phyloP scores from a whole-genome alignment of 345 rosid genomes.

The Eucalyptus decipiens region DNA sequence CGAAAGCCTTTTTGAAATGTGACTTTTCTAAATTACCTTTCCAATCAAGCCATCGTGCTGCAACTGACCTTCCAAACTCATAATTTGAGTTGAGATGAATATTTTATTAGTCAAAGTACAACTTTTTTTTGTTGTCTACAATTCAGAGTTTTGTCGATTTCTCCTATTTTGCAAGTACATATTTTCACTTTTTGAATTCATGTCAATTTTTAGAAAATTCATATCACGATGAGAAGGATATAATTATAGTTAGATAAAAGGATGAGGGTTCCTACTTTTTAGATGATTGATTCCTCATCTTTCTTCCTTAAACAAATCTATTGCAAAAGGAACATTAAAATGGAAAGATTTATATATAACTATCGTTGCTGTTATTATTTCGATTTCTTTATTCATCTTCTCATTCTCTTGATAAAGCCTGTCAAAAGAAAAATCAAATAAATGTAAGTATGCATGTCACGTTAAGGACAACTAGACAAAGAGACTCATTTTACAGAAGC shows the following conservation, averaged over 20 bases:
- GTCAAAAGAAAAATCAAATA: too few relatives aligned
- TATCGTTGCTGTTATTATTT: not conserved
- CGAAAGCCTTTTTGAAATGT: too few relatives aligned
- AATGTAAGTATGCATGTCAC: not conserved
- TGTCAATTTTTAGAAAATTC: not conserved
- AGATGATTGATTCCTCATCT: not conserved
- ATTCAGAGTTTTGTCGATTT: too few relatives aligned
- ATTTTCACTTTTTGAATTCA: not conserved
- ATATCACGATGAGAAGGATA: not conserved
- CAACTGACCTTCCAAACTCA: too few relatives aligned
- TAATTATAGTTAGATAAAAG: too few relatives aligned
- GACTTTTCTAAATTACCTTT: too few relatives aligned
- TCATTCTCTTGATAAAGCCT: too few relatives aligned
- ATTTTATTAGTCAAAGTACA: too few relatives aligned
- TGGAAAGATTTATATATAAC: too few relatives aligned
- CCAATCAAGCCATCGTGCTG: too few relatives aligned
- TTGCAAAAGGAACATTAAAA: not conserved
- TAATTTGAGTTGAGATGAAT: too few relatives aligned
- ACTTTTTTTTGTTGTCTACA: too few relatives aligned
- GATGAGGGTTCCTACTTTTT: not conserved
- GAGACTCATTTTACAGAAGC: not conserved
- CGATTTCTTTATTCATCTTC: not conserved
- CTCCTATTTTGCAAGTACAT: not conserved
- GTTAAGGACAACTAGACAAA: not conserved
- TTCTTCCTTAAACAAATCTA: not conserved